Base-by-base conservation (phyloP, 306 rosid genomes). In the Medicago ruthenica region DNA sequence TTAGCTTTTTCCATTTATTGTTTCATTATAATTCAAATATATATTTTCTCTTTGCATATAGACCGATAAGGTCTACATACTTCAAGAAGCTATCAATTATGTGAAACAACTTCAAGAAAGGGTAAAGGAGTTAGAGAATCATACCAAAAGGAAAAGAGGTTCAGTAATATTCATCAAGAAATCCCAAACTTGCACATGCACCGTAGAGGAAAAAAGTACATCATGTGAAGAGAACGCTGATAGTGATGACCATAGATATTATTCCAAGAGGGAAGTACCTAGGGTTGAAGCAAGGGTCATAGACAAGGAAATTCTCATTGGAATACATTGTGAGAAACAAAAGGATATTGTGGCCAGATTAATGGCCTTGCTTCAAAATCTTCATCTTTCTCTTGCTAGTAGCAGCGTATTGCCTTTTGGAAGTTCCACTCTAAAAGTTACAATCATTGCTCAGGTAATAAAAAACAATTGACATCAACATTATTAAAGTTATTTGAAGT, bases 401-500 rank as follows among this genome's bases (percentile, higher is more conserved):
- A 81, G 72, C 37, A 75, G 84, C 34, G 53, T 81, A 1, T 69
- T 81, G 76, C 77, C 84, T 14, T 81, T 81, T 75, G 84, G 84
- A 22, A 60, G 14, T 17, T 75, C 77, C 68, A 75, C 67, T 68
- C 53, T 81, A 0, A 76, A 76, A 63, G 76, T 81, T n/a, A 81
- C 80, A 22, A 41, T 81, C 42, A 51, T 81, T 81, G 84, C 84
- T 9, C 77, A 69, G 84, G 84, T 81, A 69, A 27, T 27, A 24
- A 9, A 37, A 4, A 3, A 11, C n/a, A n/a, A n/a, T n/a, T n/a
- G n/a, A n/a, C n/a, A n/a, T n/a, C n/a, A n/a, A n/a, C n/a, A 24
- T 2, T 24, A 24, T 24, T 24, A 3, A 24, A 24, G 27, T 24
- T 24, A 24, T 24, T 24, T 24, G 27, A 24, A 24, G 27, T 24